A percentile compares a stretch with the other conserved stretches of the same genome.
These are phyloP conservation scores for Curvularia sp. DNA, from an alignment of 2,329 filamentous ascomycete species.

Conservation along the genomic window DNA sequence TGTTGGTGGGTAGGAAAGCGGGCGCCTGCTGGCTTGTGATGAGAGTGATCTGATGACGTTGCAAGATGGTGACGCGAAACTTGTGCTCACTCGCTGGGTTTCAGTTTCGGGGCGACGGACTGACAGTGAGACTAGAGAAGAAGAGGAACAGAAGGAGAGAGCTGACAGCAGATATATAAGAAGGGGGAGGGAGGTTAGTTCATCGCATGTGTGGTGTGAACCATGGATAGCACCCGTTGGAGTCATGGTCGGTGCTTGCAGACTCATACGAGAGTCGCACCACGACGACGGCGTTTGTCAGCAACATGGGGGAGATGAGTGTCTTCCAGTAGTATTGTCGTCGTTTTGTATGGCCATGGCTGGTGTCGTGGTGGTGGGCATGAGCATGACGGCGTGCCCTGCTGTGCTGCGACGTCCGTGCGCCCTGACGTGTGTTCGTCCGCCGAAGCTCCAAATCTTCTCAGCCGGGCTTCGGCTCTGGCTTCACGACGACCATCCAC, in stretches of 20 bases:
- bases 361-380: background rate
- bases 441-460: conserved; percentile 27
- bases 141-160: conserved; percentile 2
- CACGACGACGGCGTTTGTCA: background rate
- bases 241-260: background rate
- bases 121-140: conserved; percentile 1
- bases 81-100: conserved; percentile 28
- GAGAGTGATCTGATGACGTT: conserved; percentile 43
- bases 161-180: background rate
- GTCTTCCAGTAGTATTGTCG: no score
- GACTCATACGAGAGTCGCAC: background rate
- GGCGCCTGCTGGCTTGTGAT: conserved; percentile 37
- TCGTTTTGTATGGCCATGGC: no score
- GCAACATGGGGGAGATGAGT: background rate
- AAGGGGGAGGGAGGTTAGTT: conserved; percentile 7
- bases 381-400: no score
- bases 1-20: conserved; percentile 21
- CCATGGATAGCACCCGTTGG: background rate
- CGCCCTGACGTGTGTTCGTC: conserved; percentile 22
- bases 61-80: conserved; percentile 21
- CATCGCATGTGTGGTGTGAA: conserved; percentile 1
- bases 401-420: conserved; percentile 17
- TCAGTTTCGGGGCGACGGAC: conserved; percentile 11
- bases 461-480: conserved; percentile 15
- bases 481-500: conserved; percentile 21